These are phyloP conservation scores for Fusarium pseudograminearum DNA, from an alignment of 2,329 filamentous ascomycete genomes.

Conservation along the genomic window DNA sequence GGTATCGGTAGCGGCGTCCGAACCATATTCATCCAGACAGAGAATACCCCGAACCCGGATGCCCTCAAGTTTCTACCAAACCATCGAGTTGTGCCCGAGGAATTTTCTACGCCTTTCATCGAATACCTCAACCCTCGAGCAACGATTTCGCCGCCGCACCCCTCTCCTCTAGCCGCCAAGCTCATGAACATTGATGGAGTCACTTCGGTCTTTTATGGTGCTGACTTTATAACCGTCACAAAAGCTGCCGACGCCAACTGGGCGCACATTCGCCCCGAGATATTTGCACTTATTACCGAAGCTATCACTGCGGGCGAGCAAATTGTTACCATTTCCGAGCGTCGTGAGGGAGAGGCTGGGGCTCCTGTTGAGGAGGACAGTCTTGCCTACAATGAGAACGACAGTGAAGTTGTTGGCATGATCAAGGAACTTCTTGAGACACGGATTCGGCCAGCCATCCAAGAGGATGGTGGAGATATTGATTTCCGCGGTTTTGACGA, in stretches of 20 bases:
- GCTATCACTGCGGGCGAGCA: conserved; percentile 85
- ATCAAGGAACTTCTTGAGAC: conserved; percentile 98
- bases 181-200: conserved; percentile 95
- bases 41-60: conserved; percentile 93
- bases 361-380: conserved; percentile 70
- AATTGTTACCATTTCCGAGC: conserved; percentile 79
- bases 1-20: conserved; percentile 61
- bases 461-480: conserved; percentile 97
- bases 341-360: conserved; percentile 63
- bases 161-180: conserved; percentile 89
- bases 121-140: conserved; percentile 92
- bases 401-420: conserved; percentile 96
- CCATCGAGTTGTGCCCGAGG: conserved; percentile 82
- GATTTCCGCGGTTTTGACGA: conserved; percentile 92
- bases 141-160: conserved; percentile 88
- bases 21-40: conserved; percentile 97
- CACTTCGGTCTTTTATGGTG: conserved; percentile 93
- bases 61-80: conserved; percentile 97
- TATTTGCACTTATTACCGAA: conserved; percentile 95
- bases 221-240: conserved; percentile 96
- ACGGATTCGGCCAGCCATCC: conserved; percentile 92
- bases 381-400: conserved; percentile 86
- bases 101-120: conserved; percentile 80
- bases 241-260: conserved; percentile 90
- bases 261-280: conserved; percentile 94